Evolutionary conservation across 2,329 filamentous ascomycete species (phyloP), one percentile per base, ranked within the genome.

Genomic region (Beauveria bassiana): DNA sequence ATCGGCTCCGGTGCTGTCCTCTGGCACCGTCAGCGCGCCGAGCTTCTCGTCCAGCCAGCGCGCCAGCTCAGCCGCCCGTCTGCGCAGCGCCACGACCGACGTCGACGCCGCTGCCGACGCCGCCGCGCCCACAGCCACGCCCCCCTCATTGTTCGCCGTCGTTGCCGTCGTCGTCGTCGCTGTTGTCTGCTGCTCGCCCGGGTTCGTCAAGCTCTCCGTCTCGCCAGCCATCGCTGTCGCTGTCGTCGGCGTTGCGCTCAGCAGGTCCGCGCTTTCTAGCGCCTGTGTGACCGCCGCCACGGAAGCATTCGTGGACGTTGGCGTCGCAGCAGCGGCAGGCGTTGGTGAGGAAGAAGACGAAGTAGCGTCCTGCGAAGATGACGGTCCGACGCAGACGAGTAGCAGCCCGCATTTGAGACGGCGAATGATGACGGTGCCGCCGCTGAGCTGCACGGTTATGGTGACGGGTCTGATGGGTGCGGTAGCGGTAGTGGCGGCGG

Each of bases 21-120:
- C 79, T 0, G 83, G 81, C 31, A 85, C 77, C 16, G 73, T 73
- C 63, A 86, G 69, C 16, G 77, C 74, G 6, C 80, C 80, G 6
- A 88, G 75, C 72, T 81, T 81, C n/a, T 81, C 81, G 64, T 88
- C 84, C 65, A 88, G 70, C 79, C 81, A 85, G 60, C 76, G 74
- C 26, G 81, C 82, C 61, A 87, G 73, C 65, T 86, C 83, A 65
- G 84, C 81, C 4, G 83, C 81, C 61, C 84, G 81, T 61, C 79
- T 77, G 62, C 83, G 76, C 70, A 84, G 78, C 9, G 76, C 75
- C 56, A 81, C 76, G 22, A 84, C 78, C 24, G 77, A 79, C 2
- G 77, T 76, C 2, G 78, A 73, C 3, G 74, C 70, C n/a, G 69
- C 70, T 18, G 69, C 73, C 2, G 78, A 73, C 3, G 74, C 70